phyloP scores from a whole-genome alignment of 2,329 filamentous ascomycete genomes.

The Sarocladium strictum region DNA sequence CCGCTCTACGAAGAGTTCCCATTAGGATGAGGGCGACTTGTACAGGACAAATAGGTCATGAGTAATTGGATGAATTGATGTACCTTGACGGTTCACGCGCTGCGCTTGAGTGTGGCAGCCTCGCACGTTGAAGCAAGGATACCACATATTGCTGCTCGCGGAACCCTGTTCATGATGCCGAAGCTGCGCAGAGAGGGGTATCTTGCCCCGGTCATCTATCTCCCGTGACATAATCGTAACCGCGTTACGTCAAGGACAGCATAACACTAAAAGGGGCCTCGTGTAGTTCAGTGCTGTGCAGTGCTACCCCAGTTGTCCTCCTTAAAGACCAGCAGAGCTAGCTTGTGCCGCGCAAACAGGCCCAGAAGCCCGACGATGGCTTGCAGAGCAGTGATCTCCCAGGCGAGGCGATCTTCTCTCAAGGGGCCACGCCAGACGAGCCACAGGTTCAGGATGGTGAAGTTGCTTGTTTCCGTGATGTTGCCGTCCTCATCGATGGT shows the following conservation, averaged over 20 bases:
- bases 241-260: too few species aligned
- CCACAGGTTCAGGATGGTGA: conserved; percentile 95
- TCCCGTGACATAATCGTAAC: too few species aligned
- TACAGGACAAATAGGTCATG: too few species aligned
- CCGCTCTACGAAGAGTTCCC: too few species aligned
- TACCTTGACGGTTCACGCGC: too few species aligned
- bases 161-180: not conserved
- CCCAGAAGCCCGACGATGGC: conserved; percentile 69
- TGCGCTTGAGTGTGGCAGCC: not conserved
- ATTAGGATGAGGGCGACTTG: too few species aligned
- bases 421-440: conserved; percentile 90
- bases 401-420: conserved; percentile 76
- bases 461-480: conserved; percentile 77
- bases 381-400: conserved; percentile 78
- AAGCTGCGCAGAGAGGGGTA: not conserved
- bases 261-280: too few species aligned
- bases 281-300: conserved; percentile 17
- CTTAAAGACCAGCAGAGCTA: conserved; percentile 84
- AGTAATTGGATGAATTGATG: too few species aligned
- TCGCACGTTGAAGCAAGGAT: too few species aligned
- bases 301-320: conserved; percentile 67
- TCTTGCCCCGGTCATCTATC: not conserved
- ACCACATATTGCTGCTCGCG: too few species aligned
- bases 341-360: conserved; percentile 75
- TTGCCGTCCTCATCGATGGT: conserved; percentile 60